Conservation (phyloP, 1,139 yeast species). For the Barnettozyma hawaiiensis region DNA sequence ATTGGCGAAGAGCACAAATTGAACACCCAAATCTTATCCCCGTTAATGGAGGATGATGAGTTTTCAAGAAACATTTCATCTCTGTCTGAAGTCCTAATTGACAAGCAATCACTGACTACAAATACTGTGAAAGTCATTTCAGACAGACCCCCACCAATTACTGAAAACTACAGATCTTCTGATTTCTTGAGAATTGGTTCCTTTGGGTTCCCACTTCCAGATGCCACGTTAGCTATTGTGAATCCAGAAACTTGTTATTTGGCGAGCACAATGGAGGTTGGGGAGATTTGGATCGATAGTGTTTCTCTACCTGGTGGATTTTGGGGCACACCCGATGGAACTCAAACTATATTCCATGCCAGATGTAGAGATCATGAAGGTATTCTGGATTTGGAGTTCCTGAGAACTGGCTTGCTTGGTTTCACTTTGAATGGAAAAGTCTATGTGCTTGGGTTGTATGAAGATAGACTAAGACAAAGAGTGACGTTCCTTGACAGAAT, state of each 20-base stretch:
- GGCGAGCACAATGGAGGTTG: constrained; percentile 73
- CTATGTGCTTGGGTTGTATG: constrained; percentile 82
- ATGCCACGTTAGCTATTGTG: constrained; percentile 87
- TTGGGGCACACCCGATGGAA: constrained; percentile 67
- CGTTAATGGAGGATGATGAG: constrained; percentile 28
- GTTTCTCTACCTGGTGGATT: constrained; percentile 87
- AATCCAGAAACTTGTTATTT: constrained; percentile 81
- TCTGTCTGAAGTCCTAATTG: constrained; percentile 65
- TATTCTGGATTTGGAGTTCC: constrained; percentile 64
- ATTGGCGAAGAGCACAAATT: constrained; percentile 60
- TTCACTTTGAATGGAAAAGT: constrained; percentile 83
- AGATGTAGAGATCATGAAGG: constrained; percentile 69
- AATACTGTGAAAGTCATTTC: constrained; percentile 71
- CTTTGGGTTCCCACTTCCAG: constrained; percentile 92
- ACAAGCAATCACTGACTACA: constrained; percentile 72
- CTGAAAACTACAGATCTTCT: constrained; percentile 43
- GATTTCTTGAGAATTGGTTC: constrained; percentile 71
- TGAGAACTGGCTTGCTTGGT: constrained; percentile 88
- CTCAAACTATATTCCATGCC: constrained; percentile 77
- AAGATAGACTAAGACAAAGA: constrained; percentile 82
- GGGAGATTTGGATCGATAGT: constrained; percentile 95
- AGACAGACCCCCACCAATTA: constrained; percentile 50
- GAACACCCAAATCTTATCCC: constrained; percentile 39
- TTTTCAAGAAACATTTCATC: constrained; percentile 24
- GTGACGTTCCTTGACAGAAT: constrained; percentile 58